Conservation (phyloP, 2,329 filamentous ascomycete species). For the Ilyonectria robusta region DNA sequence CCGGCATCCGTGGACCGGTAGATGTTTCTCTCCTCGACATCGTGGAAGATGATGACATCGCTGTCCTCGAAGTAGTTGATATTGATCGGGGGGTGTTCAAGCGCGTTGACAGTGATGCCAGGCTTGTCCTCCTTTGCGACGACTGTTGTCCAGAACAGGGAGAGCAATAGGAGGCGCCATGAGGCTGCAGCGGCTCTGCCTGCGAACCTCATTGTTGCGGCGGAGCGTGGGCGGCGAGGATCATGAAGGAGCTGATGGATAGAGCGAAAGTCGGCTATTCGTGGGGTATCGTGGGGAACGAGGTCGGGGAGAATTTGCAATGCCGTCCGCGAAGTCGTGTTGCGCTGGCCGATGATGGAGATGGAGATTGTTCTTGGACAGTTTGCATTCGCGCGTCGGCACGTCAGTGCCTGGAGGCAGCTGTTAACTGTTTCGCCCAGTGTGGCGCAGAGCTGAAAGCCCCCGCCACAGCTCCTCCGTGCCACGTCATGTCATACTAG, state of each 20-base stretch:
- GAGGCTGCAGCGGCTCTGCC: conserved; percentile 61
- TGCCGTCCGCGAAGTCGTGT: conserved; percentile 22
- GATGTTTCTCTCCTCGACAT: conserved; percentile 73
- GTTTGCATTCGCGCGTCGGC: conserved; percentile 43
- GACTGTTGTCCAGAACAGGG: conserved; percentile 56
- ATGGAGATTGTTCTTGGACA: conserved; percentile 42
- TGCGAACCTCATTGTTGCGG: conserved; percentile 69
- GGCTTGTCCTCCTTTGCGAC: conserved; percentile 76
- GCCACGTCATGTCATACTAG: conserved; percentile 30
- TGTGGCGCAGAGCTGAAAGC: conserved; percentile 41
- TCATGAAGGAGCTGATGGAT: conserved; percentile 57
- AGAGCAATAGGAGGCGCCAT: conserved; percentile 67
- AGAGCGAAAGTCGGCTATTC: conserved; percentile 10
- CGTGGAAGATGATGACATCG: conserved; percentile 83
- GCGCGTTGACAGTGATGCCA: conserved; percentile 73
- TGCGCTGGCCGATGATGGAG: conserved; percentile 27
- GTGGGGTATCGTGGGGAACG: conserved; percentile 10
- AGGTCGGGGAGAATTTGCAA: conserved; percentile 19
- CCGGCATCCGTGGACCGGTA: conserved; percentile 88
- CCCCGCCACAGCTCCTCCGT: conserved; percentile 39
- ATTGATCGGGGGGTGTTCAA: conserved; percentile 76
- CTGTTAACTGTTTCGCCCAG: conserved; percentile 42
- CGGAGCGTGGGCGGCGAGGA: conserved; percentile 48
- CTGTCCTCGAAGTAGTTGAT: conserved; percentile 94
- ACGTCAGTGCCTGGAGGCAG: conserved; percentile 47